phyloP scores from a whole-genome alignment of 2,329 filamentous ascomycete genomes.

The Rhynchosporium secalis region DNA sequence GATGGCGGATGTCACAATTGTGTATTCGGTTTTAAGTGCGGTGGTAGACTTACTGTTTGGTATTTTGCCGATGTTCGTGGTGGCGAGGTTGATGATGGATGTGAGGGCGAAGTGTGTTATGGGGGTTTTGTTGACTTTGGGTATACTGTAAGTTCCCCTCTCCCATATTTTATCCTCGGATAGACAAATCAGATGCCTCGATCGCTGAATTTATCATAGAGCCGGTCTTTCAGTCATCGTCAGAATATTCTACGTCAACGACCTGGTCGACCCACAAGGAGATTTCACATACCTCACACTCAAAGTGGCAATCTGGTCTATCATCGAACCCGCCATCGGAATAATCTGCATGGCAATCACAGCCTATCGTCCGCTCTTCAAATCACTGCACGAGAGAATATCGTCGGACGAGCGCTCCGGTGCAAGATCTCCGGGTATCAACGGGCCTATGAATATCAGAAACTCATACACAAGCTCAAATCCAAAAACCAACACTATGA shows the following conservation, averaged over 20 bases:
- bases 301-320: constrained; percentile 28
- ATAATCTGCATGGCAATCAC: constrained; percentile 25
- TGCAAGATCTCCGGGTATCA: not conserved
- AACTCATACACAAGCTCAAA: not conserved
- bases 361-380: constrained; percentile 27
- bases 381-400: constrained; percentile 7
- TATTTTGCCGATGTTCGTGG: constrained; percentile 22
- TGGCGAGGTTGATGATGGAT: constrained; percentile 28
- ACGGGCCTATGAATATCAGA: not conserved
- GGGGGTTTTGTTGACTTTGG: constrained; percentile 18
- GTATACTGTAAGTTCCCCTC: constrained; percentile 19
- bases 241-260: constrained; percentile 23
- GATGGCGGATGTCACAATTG: constrained; percentile 17
- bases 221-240: constrained; percentile 27
- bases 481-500: not conserved
- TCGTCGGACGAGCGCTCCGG: not conserved
- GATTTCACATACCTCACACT: constrained; percentile 27
- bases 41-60: constrained; percentile 23
- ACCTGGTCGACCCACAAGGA: constrained; percentile 8
- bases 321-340: constrained; percentile 28
- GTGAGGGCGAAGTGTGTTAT: constrained; percentile 22
- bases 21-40: constrained; percentile 18
- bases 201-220: constrained; percentile 4
- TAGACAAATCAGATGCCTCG: not conserved
- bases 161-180: not conserved